A percentile compares a stretch with the other conserved stretches of the same genome.
Evolutionary conservation across 768 basidiomycete genomes (phyloP).

Genomic region (Lyophyllum shimeji): DNA sequence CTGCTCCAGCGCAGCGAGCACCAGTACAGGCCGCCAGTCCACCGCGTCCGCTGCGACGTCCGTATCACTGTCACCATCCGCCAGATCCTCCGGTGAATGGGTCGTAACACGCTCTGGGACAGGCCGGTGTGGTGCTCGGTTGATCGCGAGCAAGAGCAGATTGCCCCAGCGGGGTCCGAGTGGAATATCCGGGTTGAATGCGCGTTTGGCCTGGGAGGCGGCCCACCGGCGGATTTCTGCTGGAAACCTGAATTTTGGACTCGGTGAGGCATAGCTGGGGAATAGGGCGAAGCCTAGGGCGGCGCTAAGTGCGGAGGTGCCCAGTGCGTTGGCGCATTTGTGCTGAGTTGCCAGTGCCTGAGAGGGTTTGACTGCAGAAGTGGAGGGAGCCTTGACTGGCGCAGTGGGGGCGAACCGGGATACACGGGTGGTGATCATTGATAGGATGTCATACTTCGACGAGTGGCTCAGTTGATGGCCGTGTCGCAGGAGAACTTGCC

Average conservation of each 20-base stretch:
- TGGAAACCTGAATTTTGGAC: background rate
- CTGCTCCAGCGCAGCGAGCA: conserved; percentile 38
- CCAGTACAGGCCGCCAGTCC: conserved; percentile 43
- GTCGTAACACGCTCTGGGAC: background rate
- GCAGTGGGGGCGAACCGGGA: background rate
- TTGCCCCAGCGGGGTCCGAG: conserved; percentile 41
- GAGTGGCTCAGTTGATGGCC: conserved; percentile 22
- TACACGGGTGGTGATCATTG: conserved; percentile 34
- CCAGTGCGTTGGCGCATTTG: background rate
- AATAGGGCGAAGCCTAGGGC: conserved; percentile 25
- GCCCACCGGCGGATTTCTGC: conserved; percentile 26
- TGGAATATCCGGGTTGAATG: conserved; percentile 29
- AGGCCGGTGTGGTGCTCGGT: conserved; percentile 11
- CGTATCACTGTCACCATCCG: background rate
- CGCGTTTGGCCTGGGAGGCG: conserved; percentile 17
- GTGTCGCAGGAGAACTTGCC: conserved; percentile 33
- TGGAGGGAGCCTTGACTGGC: too few relatives aligned
- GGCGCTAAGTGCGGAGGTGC: conserved; percentile 15
- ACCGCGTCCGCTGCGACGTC: background rate
- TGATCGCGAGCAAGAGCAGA: conserved; percentile 37
- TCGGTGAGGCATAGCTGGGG: conserved; percentile 15
- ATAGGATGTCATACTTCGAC: conserved; percentile 34
- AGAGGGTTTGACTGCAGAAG: too few relatives aligned
- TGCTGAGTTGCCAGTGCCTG: background rate
- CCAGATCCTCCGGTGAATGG: background rate